These are phyloP conservation scores for Arthrobotrys sphaeroides DNA, from an alignment of 2,329 filamentous ascomycete genomes.

Conservation along the genomic window DNA sequence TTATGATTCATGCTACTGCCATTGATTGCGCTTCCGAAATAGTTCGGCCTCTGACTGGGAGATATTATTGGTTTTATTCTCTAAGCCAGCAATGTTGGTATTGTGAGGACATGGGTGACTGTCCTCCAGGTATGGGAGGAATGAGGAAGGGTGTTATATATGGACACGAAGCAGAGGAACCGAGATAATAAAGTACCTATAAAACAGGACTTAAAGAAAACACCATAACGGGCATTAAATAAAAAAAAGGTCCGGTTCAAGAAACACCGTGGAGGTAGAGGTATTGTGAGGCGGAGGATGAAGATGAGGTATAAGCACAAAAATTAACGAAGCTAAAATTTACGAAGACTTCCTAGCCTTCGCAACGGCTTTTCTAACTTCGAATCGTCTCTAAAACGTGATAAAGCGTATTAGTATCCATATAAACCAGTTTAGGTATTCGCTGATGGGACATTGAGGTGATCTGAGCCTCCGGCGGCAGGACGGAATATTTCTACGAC, in stretches of 20 bases:
- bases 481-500: not conserved
- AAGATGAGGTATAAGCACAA: conserved; percentile 7
- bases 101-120: conserved; percentile 34
- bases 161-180: conserved; percentile 50
- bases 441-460: too few relatives aligned
- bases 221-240: conserved; percentile 53
- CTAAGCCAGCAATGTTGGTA: conserved; percentile 28
- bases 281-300: conserved; percentile 33
- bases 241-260: conserved; percentile 34
- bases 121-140: conserved; percentile 29
- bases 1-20: too few relatives aligned
- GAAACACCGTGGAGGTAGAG: conserved; percentile 34
- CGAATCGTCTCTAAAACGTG: conserved; percentile 76
- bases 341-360: conserved; percentile 76
- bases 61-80: conserved; percentile 28
- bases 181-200: conserved; percentile 51
- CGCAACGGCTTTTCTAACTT: conserved; percentile 94
- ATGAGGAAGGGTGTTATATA: conserved; percentile 49
- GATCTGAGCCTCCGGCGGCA: too few relatives aligned
- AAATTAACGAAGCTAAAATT: conserved; percentile 2
- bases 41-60: not conserved
- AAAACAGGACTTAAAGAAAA: conserved; percentile 48
- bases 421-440: not conserved
- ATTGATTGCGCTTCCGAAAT: not conserved
- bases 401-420: not conserved